These are phyloP conservation scores for Talaromyces sp. DNA, from an alignment of 2,329 filamentous ascomycete genomes.

Conservation along the genomic window DNA sequence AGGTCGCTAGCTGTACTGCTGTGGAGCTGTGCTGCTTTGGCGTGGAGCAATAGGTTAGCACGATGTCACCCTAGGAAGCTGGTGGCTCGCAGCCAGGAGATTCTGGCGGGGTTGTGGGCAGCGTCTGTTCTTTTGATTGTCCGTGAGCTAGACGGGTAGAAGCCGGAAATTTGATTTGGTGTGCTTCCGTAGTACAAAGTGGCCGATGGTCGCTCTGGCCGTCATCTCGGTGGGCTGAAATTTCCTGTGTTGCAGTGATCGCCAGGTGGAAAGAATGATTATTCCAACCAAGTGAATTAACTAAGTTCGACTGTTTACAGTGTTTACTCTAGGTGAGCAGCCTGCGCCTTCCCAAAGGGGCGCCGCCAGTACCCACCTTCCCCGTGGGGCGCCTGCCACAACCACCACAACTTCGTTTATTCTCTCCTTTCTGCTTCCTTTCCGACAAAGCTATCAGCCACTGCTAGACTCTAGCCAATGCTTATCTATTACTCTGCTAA, in stretches of 20 bases:
- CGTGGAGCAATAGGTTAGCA: background rate
- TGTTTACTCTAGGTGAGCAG: background rate
- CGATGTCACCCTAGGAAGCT: constrained; percentile 12
- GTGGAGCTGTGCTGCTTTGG: constrained; percentile 1
- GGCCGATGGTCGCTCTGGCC: background rate
- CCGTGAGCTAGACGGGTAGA: background rate
- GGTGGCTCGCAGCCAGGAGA: background rate
- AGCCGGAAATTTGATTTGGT: constrained; percentile 1
- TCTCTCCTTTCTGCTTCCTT: background rate
- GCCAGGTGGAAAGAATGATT: background rate
- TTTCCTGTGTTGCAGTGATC: background rate
- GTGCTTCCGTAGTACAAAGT: background rate
- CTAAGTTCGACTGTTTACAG: too few relatives aligned
- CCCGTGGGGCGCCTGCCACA: background rate
- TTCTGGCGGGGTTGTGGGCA: background rate
- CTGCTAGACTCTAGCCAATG: background rate
- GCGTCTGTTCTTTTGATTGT: background rate
- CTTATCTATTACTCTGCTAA: background rate
- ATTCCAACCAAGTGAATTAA: too few relatives aligned
- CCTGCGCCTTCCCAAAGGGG: background rate
- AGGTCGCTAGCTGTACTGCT: background rate
- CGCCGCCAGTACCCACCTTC: background rate
- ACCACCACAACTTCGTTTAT: background rate
- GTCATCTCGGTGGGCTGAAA: background rate
- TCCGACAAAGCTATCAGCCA: background rate